These are phyloP conservation scores for Trichosporon coremiiforme DNA, from an alignment of 1,284 basidiomycete genomes.

Conservation along the genomic window DNA sequence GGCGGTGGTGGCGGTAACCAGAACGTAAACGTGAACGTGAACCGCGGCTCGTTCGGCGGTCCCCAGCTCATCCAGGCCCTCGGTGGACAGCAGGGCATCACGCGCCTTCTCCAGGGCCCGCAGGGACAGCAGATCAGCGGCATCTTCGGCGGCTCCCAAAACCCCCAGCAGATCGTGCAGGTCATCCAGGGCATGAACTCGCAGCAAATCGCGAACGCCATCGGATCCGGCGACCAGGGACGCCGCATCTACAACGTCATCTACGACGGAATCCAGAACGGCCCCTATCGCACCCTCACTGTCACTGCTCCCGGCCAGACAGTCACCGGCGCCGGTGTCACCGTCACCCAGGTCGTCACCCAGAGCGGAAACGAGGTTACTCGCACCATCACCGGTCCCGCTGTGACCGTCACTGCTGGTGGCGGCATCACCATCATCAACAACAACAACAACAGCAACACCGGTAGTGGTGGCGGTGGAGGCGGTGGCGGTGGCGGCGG, in stretches of 20 bases:
- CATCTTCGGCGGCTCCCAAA: neutral
- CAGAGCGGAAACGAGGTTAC: neutral
- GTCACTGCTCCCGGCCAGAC: constrained; percentile 1
- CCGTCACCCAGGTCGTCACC: constrained; percentile 1
- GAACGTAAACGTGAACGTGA: neutral
- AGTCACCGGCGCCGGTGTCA: neutral
- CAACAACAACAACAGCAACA: constrained; percentile 16
- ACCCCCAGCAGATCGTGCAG: neutral
- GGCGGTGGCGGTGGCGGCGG: neutral
- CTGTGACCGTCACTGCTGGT: neutral
- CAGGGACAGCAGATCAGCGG: neutral
- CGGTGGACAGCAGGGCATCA: neutral
- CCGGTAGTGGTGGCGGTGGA: neutral
- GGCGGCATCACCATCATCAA: neutral
- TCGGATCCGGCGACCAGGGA: neutral
- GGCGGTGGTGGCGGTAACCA: neutral
- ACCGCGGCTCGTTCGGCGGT: neutral
- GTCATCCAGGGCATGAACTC: neutral
- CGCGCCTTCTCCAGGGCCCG: constrained; percentile 5
- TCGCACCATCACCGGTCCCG: neutral
- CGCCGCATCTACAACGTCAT: neutral
- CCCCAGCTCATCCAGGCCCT: neutral
- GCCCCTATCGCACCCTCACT: constrained; percentile 1
- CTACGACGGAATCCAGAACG: neutral
- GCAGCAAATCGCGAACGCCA: neutral